These are phyloP conservation scores for Leptographium wingfieldii DNA, from an alignment of 2,329 filamentous ascomycete genomes.

Conservation along the genomic window DNA sequence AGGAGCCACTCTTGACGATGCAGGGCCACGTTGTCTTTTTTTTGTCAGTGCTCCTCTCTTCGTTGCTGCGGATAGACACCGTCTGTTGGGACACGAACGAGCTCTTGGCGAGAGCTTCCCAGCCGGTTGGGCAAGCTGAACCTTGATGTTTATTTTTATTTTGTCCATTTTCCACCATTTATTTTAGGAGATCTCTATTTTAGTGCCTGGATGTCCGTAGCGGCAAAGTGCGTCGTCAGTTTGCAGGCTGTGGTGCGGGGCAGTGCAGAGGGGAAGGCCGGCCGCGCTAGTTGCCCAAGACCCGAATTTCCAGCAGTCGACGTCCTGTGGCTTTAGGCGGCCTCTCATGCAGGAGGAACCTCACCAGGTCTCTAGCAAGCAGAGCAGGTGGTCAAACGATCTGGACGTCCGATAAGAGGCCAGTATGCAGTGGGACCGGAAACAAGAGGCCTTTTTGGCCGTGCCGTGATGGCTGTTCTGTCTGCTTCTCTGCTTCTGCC, in stretches of 20 bases:
- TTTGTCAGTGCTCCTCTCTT: neutral
- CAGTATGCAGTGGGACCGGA: too few relatives aligned
- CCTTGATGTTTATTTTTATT: neutral
- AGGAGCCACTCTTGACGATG: neutral
- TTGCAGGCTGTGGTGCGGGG: neutral
- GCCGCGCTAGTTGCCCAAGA: neutral
- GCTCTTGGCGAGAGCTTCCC: neutral
- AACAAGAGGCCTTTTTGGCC: too few relatives aligned
- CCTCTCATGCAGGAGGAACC: neutral
- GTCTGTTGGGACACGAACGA: neutral
- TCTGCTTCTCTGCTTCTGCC: too few relatives aligned
- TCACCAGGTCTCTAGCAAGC: too few relatives aligned
- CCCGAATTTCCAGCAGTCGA: neutral
- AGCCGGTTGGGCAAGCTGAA: neutral
- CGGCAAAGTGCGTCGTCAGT: neutral
- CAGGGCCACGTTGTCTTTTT: neutral
- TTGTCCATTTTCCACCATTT: too few relatives aligned
- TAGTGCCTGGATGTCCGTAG: neutral
- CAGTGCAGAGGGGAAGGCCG: neutral
- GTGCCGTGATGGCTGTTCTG: too few relatives aligned
- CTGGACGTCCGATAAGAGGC: too few relatives aligned
- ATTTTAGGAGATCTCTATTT: too few relatives aligned
- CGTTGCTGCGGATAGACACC: neutral
- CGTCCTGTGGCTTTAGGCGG: neutral
- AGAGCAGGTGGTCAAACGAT: too few relatives aligned